Evolutionary conservation across 495 filamentous ascomycete species (phyloP).

Genomic region (Neurospora tetrasperma): DNA sequence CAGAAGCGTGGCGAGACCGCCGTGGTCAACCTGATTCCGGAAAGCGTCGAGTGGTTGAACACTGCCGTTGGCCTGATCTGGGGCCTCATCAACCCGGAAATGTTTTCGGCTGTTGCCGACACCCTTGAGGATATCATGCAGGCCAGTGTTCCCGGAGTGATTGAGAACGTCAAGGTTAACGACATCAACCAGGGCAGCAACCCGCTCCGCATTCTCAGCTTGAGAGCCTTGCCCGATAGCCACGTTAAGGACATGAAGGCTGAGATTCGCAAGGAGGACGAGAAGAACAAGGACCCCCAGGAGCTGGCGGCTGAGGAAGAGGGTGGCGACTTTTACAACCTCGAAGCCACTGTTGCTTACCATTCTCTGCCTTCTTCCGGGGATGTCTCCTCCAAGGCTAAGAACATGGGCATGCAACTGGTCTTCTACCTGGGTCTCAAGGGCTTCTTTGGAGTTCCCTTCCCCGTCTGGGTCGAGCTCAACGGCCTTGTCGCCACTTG

Average conservation of each 20-base stretch:
- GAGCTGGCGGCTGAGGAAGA: constrained; percentile 84
- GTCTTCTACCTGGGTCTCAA: constrained; percentile 88
- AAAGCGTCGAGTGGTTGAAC: constrained; percentile 91
- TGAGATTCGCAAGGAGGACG: constrained; percentile 65
- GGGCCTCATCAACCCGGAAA: constrained; percentile 86
- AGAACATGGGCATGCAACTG: constrained; percentile 91
- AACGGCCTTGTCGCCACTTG: constrained; percentile 80
- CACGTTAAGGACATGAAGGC: constrained; percentile 72
- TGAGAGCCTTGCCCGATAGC: constrained; percentile 74
- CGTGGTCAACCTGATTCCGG: constrained; percentile 76
- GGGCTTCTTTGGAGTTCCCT: constrained; percentile 75
- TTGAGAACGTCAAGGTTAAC: constrained; percentile 92
- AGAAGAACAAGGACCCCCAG: constrained; percentile 73
- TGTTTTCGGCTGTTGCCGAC: constrained; percentile 59
- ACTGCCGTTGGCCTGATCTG: constrained; percentile 70
- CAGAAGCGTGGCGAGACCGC: constrained; percentile 73
- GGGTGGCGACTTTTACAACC: constrained; percentile 87
- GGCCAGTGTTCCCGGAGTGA: constrained; percentile 75
- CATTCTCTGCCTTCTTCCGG: constrained; percentile 67
- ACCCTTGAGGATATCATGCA: constrained; percentile 80
- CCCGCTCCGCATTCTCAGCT: constrained; percentile 76
- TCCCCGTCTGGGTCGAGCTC: constrained; percentile 84
- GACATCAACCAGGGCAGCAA: constrained; percentile 92
- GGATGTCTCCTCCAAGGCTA: constrained; percentile 63
- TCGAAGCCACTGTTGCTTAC: constrained; percentile 89